Conservation (phyloP, 164 flowering plant genomes). For the Tinospora cordifolia region DNA sequence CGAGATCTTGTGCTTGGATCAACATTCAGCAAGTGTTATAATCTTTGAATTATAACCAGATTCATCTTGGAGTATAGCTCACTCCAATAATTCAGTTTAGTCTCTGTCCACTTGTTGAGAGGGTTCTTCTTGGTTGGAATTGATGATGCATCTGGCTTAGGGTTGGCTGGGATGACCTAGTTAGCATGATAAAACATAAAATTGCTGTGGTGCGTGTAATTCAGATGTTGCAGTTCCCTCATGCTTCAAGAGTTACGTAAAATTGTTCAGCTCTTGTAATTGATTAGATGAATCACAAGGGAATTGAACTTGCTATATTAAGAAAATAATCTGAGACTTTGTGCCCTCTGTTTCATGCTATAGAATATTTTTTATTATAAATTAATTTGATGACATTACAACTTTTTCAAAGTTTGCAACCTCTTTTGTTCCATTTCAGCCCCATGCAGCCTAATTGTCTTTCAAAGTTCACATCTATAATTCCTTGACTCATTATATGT, state of each 20-base stretch:
- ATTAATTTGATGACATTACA: no score
- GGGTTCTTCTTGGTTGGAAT: background rate
- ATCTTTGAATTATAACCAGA: background rate
- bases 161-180: background rate
- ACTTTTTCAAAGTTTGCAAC: no score
- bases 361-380: background rate
- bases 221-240: no score
- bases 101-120: background rate
- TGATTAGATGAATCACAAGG: no score
- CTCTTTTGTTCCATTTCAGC: no score
- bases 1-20: background rate
- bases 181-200: background rate
- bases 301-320: no score
- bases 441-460: background rate
- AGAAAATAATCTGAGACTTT: no score
- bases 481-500: slow-evolving; percentile 2
- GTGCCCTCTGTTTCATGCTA: background rate
- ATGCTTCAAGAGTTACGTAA: no score
- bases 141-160: background rate
- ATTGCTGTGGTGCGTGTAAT: background rate
- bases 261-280: no score
- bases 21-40: background rate
- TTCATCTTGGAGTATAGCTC: background rate
- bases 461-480: background rate
- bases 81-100: background rate